phyloP scores from a whole-genome alignment of 2,329 filamentous ascomycete genomes.

The Aspergillus texensis region DNA sequence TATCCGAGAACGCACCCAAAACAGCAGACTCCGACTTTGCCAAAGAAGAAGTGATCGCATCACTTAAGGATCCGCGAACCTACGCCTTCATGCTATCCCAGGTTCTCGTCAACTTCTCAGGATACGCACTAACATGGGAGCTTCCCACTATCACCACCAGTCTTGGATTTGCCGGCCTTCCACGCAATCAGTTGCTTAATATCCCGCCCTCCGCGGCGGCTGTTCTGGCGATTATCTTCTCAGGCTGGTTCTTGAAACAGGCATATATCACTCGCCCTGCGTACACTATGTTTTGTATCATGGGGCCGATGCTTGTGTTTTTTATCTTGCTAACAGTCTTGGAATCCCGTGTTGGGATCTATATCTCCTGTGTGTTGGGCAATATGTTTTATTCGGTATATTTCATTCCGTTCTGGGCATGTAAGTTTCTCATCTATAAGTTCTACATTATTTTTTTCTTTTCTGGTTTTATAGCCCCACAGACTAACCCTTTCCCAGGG shows the following conservation, averaged over 20 bases:
- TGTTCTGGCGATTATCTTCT: slow-evolving; percentile 16
- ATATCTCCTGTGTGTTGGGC: slow-evolving; percentile 16
- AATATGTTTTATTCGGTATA: slow-evolving; percentile 19
- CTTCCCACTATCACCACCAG: slow-evolving; percentile 19
- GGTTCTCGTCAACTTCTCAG: slow-evolving; percentile 17
- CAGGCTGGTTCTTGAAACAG: slow-evolving; percentile 16
- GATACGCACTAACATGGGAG: slow-evolving; percentile 18
- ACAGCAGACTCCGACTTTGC: slow-evolving; percentile 13
- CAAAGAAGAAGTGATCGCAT: slow-evolving; percentile 11
- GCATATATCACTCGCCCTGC: slow-evolving; percentile 16
- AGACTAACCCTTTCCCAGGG: not conserved
- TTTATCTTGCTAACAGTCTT: slow-evolving; percentile 14
- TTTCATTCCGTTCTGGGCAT: slow-evolving; percentile 20
- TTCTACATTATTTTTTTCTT: not conserved
- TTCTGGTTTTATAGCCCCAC: too few species aligned
- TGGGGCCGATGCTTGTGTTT: slow-evolving; percentile 16
- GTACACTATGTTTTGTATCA: slow-evolving; percentile 13
- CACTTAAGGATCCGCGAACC: slow-evolving; percentile 14
- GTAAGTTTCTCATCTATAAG: slow-evolving; percentile 1
- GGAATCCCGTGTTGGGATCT: slow-evolving; percentile 11
- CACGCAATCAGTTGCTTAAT: slow-evolving; percentile 18
- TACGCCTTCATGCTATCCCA: slow-evolving; percentile 20
- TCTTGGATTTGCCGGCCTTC: slow-evolving; percentile 15
- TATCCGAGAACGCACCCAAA: slow-evolving; percentile 15
- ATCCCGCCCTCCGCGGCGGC: slow-evolving; percentile 13